These are phyloP conservation scores for Jacaranda copaia DNA, from an alignment of 257 asterid genomes.

Conservation along the genomic window DNA sequence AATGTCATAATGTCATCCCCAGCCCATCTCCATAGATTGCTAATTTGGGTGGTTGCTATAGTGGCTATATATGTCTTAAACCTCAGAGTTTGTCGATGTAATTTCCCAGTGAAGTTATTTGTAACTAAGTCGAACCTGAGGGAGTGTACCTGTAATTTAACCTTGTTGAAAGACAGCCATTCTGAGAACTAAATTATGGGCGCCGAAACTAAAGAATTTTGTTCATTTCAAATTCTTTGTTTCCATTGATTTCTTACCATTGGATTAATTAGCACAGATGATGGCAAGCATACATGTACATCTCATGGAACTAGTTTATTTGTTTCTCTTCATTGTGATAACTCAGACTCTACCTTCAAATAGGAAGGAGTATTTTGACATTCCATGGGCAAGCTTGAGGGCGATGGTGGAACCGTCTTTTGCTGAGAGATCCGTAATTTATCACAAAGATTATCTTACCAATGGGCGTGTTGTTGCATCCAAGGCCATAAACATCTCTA, in stretches of 20 bases:
- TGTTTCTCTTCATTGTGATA: not conserved
- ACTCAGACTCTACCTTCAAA: constrained; percentile 13
- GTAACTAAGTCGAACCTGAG: not conserved
- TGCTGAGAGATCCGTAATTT: constrained; percentile 70
- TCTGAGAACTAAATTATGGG: too few relatives aligned
- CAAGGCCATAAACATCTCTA: constrained; percentile 61
- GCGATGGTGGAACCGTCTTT: constrained; percentile 80
- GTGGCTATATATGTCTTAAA: too few relatives aligned
- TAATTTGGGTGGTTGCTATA: too few relatives aligned
- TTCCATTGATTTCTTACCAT: not conserved
- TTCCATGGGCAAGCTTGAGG: constrained; percentile 90
- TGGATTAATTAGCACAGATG: not conserved
- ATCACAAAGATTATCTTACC: constrained; percentile 82
- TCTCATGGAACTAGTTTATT: not conserved
- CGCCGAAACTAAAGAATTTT: too few relatives aligned
- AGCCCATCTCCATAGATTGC: not conserved
- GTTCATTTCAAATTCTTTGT: not conserved
- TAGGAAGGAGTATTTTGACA: constrained; percentile 92
- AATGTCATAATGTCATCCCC: too few relatives aligned
- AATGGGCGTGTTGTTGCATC: constrained; percentile 74
- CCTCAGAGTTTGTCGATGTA: not conserved
- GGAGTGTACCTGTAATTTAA: not conserved
- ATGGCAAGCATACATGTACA: not conserved
- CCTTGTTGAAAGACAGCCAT: too few relatives aligned
- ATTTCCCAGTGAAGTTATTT: not conserved